phyloP scores from a whole-genome alignment of 23 red algal species.

The Cyanidioschyzon merolae region DNA sequence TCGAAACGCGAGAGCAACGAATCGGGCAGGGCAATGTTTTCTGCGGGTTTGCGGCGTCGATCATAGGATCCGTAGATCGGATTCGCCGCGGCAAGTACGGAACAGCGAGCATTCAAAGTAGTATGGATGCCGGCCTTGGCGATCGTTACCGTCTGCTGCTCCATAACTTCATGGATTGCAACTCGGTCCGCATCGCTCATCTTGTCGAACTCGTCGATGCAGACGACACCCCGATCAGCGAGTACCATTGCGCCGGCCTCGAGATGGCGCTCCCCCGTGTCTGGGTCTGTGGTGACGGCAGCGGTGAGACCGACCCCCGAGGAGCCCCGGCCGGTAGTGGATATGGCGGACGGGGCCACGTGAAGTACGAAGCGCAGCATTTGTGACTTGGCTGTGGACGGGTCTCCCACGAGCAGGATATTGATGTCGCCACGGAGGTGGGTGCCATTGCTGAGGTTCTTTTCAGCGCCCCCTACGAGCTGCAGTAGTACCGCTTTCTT shows the following conservation, averaged over 20 bases:
- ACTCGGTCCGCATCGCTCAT: conserved; percentile 98
- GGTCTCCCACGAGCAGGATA: conserved; percentile 88
- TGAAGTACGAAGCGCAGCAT: conserved; percentile 85
- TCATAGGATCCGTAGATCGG: conserved; percentile 93
- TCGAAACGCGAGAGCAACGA: conserved; percentile 98
- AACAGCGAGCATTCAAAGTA: conserved; percentile 93
- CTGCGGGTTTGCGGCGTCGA: conserved; percentile 63
- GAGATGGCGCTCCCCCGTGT: conserved; percentile 85
- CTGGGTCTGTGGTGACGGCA: conserved; percentile 82
- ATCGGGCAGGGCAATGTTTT: conserved; percentile 95
- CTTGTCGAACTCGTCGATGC: conserved; percentile 99
- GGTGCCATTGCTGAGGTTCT: conserved; percentile 82
- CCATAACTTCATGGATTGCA: conserved; percentile 99
- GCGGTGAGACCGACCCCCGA: conserved; percentile 96
- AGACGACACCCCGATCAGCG: conserved; percentile 93
- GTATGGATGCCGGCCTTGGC: conserved; percentile 99
- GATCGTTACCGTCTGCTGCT: conserved; percentile 99
- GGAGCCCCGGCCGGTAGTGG: conserved; percentile 83
- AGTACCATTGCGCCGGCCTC: conserved; percentile 99
- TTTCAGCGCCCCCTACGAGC: conserved; percentile 64
- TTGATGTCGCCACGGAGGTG: conserved; percentile 97
- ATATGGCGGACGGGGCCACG: conserved; percentile 79
- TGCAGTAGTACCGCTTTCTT: conserved; percentile 84
- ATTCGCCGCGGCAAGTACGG: conserved; percentile 92
- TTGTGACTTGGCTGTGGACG: conserved; percentile 95